Percentiles rank a stretch among this genome's conserved stretches.
Conservation (phyloP, 83 land plant species). For the Thuja plicata region DNA sequence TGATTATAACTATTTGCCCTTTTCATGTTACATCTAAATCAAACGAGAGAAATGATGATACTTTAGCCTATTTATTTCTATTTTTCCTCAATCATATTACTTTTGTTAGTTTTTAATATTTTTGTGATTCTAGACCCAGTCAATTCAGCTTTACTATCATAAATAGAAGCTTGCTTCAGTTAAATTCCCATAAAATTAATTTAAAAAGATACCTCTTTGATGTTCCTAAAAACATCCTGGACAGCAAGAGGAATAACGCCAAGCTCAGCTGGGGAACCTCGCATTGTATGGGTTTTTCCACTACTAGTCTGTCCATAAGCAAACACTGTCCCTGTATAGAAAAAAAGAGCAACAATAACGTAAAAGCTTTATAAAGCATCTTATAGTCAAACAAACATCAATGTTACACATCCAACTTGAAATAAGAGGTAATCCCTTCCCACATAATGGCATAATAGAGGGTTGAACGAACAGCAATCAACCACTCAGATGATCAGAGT, state of each 20-base stretch:
- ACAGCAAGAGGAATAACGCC: conserved; percentile 83
- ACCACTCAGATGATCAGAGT: too few species aligned
- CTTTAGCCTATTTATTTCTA: not conserved
- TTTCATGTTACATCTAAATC: not conserved
- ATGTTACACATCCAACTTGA: not conserved
- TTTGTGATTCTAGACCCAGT: not conserved
- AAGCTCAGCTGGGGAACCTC: conserved; percentile 61
- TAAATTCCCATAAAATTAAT: not conserved
- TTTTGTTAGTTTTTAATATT: not conserved
- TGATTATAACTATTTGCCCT: not conserved
- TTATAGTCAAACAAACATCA: not conserved
- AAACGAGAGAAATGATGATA: not conserved
- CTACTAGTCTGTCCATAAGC: conserved; percentile 91
- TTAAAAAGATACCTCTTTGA: conserved; percentile 43
- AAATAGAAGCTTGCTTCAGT: not conserved
- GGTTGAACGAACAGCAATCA: too few species aligned
- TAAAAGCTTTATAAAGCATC: not conserved
- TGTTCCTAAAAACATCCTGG: conserved; percentile 49
- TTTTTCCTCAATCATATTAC: not conserved
- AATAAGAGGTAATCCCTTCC: not conserved
- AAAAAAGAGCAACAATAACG: conserved; percentile 4
- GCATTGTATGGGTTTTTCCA: conserved; percentile 87
- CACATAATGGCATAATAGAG: not conserved
- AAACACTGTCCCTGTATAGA: conserved; percentile 65
- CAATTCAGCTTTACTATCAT: not conserved